These are phyloP conservation scores for Backusella luteola DNA, from an alignment of 192 early-diverging fungal genomes.

Conservation along the genomic window DNA sequence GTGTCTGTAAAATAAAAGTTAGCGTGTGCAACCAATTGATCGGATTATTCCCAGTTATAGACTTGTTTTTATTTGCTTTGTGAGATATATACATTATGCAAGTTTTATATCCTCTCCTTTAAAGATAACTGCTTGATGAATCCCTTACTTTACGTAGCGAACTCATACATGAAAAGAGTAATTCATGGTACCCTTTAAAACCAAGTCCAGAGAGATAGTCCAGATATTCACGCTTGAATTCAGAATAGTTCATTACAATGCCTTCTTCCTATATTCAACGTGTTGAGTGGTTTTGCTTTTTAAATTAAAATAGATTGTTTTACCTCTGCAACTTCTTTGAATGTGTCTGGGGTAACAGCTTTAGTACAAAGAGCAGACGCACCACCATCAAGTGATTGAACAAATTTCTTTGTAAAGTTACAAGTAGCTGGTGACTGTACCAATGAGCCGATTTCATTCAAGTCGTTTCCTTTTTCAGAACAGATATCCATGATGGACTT, in stretches of 20 bases:
- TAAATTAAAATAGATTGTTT: not conserved
- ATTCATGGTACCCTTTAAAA: not conserved
- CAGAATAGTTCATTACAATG: not conserved
- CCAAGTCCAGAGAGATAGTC: not conserved
- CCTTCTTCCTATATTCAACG: not conserved
- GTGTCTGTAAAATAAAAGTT: not conserved
- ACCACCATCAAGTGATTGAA: not conserved
- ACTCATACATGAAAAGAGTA: not conserved
- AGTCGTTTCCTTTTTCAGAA: not conserved
- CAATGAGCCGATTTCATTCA: not conserved
- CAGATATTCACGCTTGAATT: not conserved
- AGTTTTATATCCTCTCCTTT: too few relatives aligned
- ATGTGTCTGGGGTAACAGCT: not conserved
- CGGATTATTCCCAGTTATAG: not conserved
- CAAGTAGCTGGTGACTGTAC: not conserved
- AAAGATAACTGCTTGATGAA: not conserved
- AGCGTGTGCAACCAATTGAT: not conserved
- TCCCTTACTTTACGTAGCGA: not conserved
- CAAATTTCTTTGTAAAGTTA: not conserved
- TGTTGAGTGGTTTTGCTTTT: too few relatives aligned
- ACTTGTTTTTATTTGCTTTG: not conserved
- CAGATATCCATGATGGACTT: not conserved
- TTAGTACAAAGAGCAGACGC: not conserved
- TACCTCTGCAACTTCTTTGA: not conserved
- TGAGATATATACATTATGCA: not conserved